Base-by-base conservation (phyloP, 2,329 filamentous ascomycete species). In the Apiospora koreana region DNA sequence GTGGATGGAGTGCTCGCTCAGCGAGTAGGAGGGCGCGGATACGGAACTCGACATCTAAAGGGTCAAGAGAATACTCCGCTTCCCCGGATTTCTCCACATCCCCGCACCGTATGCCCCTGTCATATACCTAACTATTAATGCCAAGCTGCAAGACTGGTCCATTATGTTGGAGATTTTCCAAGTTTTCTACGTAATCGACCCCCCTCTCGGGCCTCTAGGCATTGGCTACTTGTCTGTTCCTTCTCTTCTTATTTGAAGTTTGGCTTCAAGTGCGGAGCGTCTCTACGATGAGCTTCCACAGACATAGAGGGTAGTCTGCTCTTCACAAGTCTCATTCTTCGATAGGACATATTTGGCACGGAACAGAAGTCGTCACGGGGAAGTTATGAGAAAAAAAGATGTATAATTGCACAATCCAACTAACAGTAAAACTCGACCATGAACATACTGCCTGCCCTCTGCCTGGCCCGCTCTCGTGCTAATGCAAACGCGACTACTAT, bases 401-500 rank as follows among this genome's bases (percentile, higher is more conserved):
- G 9, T 9, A 41, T 2, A 41, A 10, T 41, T 41, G 4, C 38
- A 41, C 9, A 2, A 2, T 12, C 14, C 38, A 9, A 10, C 38
- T 41, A 41, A 41, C n/a, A n/a, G n/a, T n/a, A n/a, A n/a, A n/a
- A n/a, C n/a, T 5, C 43, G 18, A 1, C 18, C 21, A 46, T 46
- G 23, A 50, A 25, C 23, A 14, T 28, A 9, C n/a, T 14, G 28
- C 4, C 10, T 1, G 3, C 12, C 28, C 4, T 2, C 2, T 2
- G 2, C 14, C n/a, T 50, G 2, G 6, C 25, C 16, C 25, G 4
- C 23, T 16, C 12, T 10, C 4, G 48, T 7, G 8, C 65, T 65
- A 38, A 62, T 64, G 43, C 65, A 65, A 31, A 38, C n/a, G n/a
- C n/a, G n/a, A n/a, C n/a, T n/a, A 48, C 68, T 45, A 68, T 65